These are phyloP conservation scores for Penicillium bovifimosum DNA, from an alignment of 495 filamentous ascomycete species.

Conservation along the genomic window DNA sequence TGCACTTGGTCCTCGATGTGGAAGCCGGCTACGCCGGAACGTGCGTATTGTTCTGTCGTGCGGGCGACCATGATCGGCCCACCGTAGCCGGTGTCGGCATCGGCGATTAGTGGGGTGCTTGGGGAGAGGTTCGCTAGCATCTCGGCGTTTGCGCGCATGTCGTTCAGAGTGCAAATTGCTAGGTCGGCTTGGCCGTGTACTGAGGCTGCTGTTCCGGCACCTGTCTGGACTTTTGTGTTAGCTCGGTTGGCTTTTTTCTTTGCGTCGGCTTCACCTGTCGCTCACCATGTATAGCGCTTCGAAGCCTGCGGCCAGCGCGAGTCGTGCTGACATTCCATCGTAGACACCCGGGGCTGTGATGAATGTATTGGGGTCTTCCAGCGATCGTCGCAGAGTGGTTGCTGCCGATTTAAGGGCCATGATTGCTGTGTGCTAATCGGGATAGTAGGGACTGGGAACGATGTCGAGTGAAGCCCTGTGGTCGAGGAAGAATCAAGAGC, in stretches of 20 bases:
- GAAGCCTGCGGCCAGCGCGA: slow-evolving; percentile 56
- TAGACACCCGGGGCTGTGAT: slow-evolving; percentile 62
- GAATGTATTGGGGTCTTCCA: slow-evolving; percentile 30
- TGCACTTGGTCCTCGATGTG: slow-evolving; percentile 71
- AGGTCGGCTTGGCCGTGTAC: slow-evolving; percentile 64
- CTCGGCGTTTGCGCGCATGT: slow-evolving; percentile 42
- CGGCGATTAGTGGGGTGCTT: slow-evolving; percentile 56
- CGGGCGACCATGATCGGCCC: slow-evolving; percentile 60
- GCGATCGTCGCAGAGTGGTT: slow-evolving; percentile 24
- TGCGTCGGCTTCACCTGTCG: background rate
- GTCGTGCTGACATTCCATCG: slow-evolving; percentile 61
- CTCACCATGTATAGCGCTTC: slow-evolving; percentile 60
- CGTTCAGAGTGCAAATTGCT: slow-evolving; percentile 50
- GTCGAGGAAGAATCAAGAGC: background rate
- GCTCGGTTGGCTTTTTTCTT: background rate
- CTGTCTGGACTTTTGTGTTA: slow-evolving; percentile 41
- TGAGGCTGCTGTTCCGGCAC: slow-evolving; percentile 62
- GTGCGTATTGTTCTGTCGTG: slow-evolving; percentile 58
- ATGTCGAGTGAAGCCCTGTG: background rate
- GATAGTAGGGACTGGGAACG: background rate
- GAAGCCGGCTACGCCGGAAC: slow-evolving; percentile 61
- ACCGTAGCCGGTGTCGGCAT: slow-evolving; percentile 65
- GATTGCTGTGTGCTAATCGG: background rate
- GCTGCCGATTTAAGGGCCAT: slow-evolving; percentile 31
- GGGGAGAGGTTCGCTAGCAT: slow-evolving; percentile 40